Evolutionary conservation across 305 asterid genomes (phyloP).

Genomic region (Fraxinus albicans): DNA sequence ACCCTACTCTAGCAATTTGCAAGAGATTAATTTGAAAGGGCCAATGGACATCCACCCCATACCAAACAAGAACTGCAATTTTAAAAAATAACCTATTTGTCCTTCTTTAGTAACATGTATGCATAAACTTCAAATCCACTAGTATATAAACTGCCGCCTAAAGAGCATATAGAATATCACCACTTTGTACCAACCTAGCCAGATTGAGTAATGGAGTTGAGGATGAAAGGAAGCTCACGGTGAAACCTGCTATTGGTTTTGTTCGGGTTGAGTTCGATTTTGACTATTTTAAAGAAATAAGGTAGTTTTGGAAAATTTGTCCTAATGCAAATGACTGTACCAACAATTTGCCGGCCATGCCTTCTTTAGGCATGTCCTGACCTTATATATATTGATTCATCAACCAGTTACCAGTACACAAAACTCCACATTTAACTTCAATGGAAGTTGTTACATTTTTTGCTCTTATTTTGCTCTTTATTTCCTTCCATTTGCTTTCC

Average conservation of each 20-base stretch:
- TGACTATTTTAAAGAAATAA: background rate
- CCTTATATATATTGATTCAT: conserved; percentile 16
- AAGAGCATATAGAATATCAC: conserved; percentile 16
- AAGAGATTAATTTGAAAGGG: background rate
- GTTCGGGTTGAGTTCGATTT: background rate
- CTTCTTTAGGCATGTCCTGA: background rate
- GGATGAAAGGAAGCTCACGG: background rate
- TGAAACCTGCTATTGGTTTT: background rate
- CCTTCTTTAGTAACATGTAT: conserved; percentile 5
- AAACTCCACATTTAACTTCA: background rate
- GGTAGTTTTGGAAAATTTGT: background rate
- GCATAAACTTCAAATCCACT: conserved; percentile 1
- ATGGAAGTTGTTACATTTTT: conserved; percentile 14
- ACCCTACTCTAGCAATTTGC: background rate
- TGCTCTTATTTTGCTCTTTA: conserved; percentile 11
- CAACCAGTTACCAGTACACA: background rate
- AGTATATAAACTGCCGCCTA: conserved; percentile 18
- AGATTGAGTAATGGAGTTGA: background rate
- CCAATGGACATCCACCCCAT: background rate
- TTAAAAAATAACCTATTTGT: background rate
- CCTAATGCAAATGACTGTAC: background rate
- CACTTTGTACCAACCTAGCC: background rate
- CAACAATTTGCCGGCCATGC: conserved; percentile 10
- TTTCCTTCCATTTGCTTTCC: background rate
- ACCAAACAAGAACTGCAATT: background rate